Evolutionary conservation across 305 asterid species (phyloP).

Genomic region (Plantago coronopus): DNA sequence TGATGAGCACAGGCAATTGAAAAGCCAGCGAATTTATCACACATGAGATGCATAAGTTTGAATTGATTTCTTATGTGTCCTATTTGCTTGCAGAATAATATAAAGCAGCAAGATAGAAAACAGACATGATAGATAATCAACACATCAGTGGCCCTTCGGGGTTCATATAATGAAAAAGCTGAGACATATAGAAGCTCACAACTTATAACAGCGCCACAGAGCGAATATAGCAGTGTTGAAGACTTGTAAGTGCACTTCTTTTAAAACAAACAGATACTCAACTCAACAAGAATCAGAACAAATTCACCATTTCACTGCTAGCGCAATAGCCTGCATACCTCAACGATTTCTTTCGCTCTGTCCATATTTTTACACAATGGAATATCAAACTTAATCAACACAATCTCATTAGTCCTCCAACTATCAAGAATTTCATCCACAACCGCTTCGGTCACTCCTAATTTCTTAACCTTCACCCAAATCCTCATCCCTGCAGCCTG

Average conservation of each 20-base stretch:
- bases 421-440: conserved; percentile 52
- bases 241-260: background rate
- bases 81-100: background rate
- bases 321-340: conserved; percentile 66
- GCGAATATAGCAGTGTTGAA: background rate
- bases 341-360: conserved; percentile 77
- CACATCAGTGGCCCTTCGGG: background rate
- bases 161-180: background rate
- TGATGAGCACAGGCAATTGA: background rate
- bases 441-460: conserved; percentile 79
- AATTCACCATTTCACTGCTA: conserved; percentile 14
- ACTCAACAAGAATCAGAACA: conserved; percentile 1
- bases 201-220: too few relatives aligned
- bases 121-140: too few relatives aligned
- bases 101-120: background rate
- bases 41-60: background rate
- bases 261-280: background rate
- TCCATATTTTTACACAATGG: conserved; percentile 86
- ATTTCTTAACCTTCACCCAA: conserved; percentile 94
- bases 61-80: background rate
- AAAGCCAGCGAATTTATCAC: background rate
- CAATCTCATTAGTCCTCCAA: conserved; percentile 79
- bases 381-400: conserved; percentile 77
- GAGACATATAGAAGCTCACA: background rate
- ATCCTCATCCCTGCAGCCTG: conserved; percentile 60